Conservation (phyloP, 2,329 filamentous ascomycete species). For the Fusarium algeriense region DNA sequence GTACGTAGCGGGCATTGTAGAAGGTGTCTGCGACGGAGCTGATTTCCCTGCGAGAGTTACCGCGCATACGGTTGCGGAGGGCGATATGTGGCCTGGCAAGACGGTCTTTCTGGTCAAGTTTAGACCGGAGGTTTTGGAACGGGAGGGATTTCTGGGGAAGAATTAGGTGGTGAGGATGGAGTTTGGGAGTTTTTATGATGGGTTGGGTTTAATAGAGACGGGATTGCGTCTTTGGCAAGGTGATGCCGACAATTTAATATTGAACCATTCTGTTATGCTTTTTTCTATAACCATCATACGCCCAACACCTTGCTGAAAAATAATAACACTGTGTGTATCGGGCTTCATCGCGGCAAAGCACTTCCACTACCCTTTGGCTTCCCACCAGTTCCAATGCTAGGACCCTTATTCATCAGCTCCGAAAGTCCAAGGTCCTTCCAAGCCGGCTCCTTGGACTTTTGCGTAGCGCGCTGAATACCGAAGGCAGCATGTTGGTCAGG, state of each 20-base stretch:
- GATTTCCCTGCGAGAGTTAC: constrained; percentile 91
- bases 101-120: constrained; percentile 98
- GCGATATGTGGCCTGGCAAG: constrained; percentile 94
- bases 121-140: constrained; percentile 87
- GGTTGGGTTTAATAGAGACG: constrained; percentile 12
- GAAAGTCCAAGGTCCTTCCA: constrained; percentile 85
- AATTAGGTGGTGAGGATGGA: constrained; percentile 47
- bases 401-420: constrained; percentile 75
- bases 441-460: constrained; percentile 75
- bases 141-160: constrained; percentile 84
- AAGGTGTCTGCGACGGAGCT: constrained; percentile 94
- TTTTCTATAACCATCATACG: not conserved
- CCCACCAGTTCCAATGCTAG: constrained; percentile 49
- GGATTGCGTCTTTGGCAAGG: constrained; percentile 21
- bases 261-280: not conserved
- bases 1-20: constrained; percentile 93
- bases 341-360: constrained; percentile 27
- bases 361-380: constrained; percentile 35
- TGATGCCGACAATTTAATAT: constrained; percentile 23
- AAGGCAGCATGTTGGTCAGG: constrained; percentile 91
- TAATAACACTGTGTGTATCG: not conserved
- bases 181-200: constrained; percentile 33
- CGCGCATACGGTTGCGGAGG: constrained; percentile 80
- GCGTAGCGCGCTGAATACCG: constrained; percentile 84
- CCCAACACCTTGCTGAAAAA: constrained; percentile 33